A percentile compares a stretch with the other conserved stretches of the same genome.
These are phyloP conservation scores for Zygoascus tannicola DNA, from an alignment of 805 yeast species.

Conservation along the genomic window DNA sequence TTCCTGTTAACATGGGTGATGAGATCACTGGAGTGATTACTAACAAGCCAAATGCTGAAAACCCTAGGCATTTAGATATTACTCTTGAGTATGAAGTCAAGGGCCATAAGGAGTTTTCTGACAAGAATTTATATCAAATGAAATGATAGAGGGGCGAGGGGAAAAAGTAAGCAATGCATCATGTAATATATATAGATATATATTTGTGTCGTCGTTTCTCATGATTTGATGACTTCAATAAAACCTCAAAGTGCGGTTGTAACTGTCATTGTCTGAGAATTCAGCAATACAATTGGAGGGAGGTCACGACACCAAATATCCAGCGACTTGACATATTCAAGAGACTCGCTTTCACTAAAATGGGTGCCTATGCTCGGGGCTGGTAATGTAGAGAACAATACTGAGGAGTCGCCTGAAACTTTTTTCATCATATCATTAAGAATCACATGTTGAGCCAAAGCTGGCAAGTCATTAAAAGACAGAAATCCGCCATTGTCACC, in stretches of 20 bases:
- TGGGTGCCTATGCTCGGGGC: conserved; percentile 82
- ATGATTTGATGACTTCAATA: too few relatives aligned
- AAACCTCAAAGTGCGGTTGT: conserved; percentile 65
- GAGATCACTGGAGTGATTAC: conserved; percentile 58
- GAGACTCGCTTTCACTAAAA: conserved; percentile 53
- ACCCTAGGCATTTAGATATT: conserved; percentile 87
- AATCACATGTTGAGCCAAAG: conserved; percentile 81
- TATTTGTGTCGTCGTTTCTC: too few relatives aligned
- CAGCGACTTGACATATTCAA: conserved; percentile 65
- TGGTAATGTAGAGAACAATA: conserved; percentile 84
- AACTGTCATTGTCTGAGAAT: conserved; percentile 92
- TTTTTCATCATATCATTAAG: conserved; percentile 75
- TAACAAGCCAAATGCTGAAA: conserved; percentile 63
- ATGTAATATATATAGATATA: not conserved
- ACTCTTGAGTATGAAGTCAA: conserved; percentile 48
- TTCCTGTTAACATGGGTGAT: conserved; percentile 72
- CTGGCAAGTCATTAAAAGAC: conserved; percentile 81
- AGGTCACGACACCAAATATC: conserved; percentile 73
- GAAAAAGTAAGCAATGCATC: not conserved
- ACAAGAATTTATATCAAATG: conserved; percentile 61
- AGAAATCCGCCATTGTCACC: conserved; percentile 16
- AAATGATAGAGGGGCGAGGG: conserved; percentile 36
- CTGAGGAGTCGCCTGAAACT: conserved; percentile 54
- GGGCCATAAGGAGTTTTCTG: conserved; percentile 39
- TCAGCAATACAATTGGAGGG: conserved; percentile 75